Conservation (phyloP, 1,284 basidiomycete genomes). For the Apiotrichum akiyoshidainum region DNA sequence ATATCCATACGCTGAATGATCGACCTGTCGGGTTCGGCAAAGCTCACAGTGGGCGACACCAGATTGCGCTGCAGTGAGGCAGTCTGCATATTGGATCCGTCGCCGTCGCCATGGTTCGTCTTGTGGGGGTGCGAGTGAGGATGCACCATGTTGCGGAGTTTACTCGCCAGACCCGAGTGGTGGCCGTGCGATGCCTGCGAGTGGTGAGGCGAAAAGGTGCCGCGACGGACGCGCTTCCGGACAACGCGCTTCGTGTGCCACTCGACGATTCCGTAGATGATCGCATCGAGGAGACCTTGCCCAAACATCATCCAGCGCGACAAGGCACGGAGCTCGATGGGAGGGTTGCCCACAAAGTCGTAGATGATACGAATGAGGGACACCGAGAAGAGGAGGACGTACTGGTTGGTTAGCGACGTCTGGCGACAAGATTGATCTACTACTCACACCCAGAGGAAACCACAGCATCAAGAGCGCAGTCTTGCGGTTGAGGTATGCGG, state of each 20-base stretch:
- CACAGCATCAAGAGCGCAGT: slow-evolving; percentile 50
- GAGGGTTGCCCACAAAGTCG: slow-evolving; percentile 42
- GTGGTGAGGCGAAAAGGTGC: slow-evolving; percentile 26
- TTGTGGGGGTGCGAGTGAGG: not conserved
- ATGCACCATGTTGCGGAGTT: not conserved
- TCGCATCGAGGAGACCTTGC: slow-evolving; percentile 48
- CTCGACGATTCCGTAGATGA: slow-evolving; percentile 52
- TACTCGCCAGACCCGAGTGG: not conserved
- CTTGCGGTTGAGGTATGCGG: slow-evolving; percentile 51
- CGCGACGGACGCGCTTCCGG: slow-evolving; percentile 39
- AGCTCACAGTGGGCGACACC: slow-evolving; percentile 12
- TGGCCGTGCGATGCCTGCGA: not conserved
- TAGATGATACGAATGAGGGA: slow-evolving; percentile 50
- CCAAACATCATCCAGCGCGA: slow-evolving; percentile 51
- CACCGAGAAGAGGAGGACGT: slow-evolving; percentile 50
- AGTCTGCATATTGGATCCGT: not conserved
- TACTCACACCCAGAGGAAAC: slow-evolving; percentile 49
- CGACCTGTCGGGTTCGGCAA: slow-evolving; percentile 18
- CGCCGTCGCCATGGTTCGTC: not conserved
- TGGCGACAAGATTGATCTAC: not conserved
- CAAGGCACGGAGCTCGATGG: slow-evolving; percentile 41
- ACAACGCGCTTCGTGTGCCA: slow-evolving; percentile 48
- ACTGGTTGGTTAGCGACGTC: slow-evolving; percentile 19
- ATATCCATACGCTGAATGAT: slow-evolving; percentile 16
- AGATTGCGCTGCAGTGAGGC: slow-evolving; percentile 3